Conservation (phyloP, 768 basidiomycete species). For the Crassisporium funariophilum region DNA sequence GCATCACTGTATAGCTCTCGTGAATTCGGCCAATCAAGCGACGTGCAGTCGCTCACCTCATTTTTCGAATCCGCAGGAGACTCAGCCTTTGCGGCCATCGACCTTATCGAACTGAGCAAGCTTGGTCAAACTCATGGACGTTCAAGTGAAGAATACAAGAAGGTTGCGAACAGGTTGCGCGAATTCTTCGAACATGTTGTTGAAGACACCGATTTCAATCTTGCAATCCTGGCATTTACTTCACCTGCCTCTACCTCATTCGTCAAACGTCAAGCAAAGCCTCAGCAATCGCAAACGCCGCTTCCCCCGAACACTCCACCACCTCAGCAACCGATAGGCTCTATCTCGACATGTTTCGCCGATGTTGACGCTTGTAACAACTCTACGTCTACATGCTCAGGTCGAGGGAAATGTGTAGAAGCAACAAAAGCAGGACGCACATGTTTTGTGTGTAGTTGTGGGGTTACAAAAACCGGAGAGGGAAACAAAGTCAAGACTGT, state of each 20-base stretch:
- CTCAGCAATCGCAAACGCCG: conserved; percentile 49
- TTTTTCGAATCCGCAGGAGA: conserved; percentile 55
- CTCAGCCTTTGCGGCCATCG: conserved; percentile 63
- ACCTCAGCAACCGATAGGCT: conserved; percentile 56
- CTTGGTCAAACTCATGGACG: conserved; percentile 50
- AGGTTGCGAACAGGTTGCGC: conserved; percentile 48
- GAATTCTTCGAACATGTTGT: conserved; percentile 47
- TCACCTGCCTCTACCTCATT: conserved; percentile 26
- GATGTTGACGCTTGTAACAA: conserved; percentile 58
- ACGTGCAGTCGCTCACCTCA: conserved; percentile 43
- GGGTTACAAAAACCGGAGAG: conserved; percentile 48
- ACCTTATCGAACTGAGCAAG: conserved; percentile 52
- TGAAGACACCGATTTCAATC: conserved; percentile 37
- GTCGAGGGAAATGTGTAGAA: conserved; percentile 65
- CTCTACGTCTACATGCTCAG: conserved; percentile 67
- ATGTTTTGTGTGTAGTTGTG: conserved; percentile 58
- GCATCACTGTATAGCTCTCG: conserved; percentile 50
- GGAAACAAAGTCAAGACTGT: conserved; percentile 56
- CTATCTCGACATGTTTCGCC: conserved; percentile 63
- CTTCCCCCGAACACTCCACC: conserved; percentile 42
- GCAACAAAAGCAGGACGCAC: conserved; percentile 61
- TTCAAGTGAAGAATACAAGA: conserved; percentile 55
- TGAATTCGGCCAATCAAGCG: conserved; percentile 27
- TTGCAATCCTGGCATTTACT: conserved; percentile 57
- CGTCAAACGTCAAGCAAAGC: conserved; percentile 40